phyloP scores from a whole-genome alignment of 805 yeast genomes.

The Hanseniaspora vineae region DNA sequence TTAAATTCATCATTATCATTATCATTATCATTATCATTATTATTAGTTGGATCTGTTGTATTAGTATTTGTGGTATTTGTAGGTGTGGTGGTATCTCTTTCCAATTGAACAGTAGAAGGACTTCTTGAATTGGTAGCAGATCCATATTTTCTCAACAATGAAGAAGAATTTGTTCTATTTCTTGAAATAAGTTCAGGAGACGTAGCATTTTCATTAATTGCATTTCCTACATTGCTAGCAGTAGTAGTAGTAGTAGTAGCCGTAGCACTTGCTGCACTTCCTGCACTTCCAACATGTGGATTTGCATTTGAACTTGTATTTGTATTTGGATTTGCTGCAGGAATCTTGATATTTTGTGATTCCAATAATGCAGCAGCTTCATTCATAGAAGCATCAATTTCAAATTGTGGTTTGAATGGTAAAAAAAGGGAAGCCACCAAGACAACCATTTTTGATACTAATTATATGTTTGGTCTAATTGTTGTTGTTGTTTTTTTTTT shows the following conservation, averaged over 20 bases:
- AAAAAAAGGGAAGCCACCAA: slow-evolving; percentile 62
- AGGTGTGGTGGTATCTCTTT: too few relatives aligned
- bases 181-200: too few relatives aligned
- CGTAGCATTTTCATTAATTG: too few relatives aligned
- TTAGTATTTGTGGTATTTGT: neutral
- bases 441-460: slow-evolving; percentile 38
- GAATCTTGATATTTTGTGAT: slow-evolving; percentile 12
- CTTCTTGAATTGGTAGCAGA: neutral
- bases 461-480: neutral
- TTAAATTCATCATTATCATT: neutral
- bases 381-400: slow-evolving; percentile 18
- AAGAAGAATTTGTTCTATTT: neutral
- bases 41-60: neutral
- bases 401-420: slow-evolving; percentile 61
- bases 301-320: too few relatives aligned
- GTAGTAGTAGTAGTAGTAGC: neutral
- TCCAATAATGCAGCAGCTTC: slow-evolving; percentile 24
- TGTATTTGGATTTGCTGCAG: slow-evolving; percentile 4
- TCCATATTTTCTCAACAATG: slow-evolving; percentile 1
- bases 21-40: too few relatives aligned
- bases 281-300: neutral
- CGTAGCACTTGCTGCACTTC: neutral
- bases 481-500: too few relatives aligned
- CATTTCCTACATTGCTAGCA: too few relatives aligned
- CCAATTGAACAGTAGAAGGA: neutral